Evolutionary conservation across 2,329 filamentous ascomycete species (phyloP), one percentile per base, ranked within the genome.

Genomic region (Pseudogymnoascus sp.): DNA sequence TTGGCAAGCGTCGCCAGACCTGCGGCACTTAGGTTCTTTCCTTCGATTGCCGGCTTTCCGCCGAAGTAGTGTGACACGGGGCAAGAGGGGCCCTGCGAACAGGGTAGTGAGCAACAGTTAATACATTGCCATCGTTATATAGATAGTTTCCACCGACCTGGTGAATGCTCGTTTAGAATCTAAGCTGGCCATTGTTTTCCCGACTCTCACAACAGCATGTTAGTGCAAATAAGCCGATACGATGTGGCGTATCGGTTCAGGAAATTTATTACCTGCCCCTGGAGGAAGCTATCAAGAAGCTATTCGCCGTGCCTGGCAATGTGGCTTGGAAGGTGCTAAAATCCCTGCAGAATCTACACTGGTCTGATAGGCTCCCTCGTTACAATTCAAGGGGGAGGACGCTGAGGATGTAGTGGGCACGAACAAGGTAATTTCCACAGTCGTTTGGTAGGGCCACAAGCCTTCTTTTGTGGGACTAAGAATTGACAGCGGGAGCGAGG

Each of bases 11-110:
- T 61, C 2, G 18, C 22, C 8, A 67, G 38, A 2, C 67, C 67
- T n/a, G 60, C 65, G 6, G 57, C 34, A 6, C 65, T 70, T n/a
- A 69, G 18, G 62, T 70, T 70, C 22, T 47, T 47, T 16, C 22
- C 41, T 28, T 30, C 28, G 4, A 22, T 47, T 28, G 4, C 12
- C 6, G 41, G 12, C 14, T 28, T 25, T 22, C 41, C 22, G n/a
- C 6, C 6, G 6, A 58, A 58, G 16, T 8, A n/a, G 22, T 28
- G 8, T 47, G 41, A 47, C 6, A 47, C 41, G 1, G 41, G 41
- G 3, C 41, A 47, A 4, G 41, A 47, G 25, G 22, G 16, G 16
- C 41, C 41, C 41, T 47, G 11, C 22, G 20, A 14, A 4, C 2
- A 35, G 28, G 14, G 14, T 2, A 28, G 14, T 47, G 41, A 47